phyloP scores from a whole-genome alignment of 2,329 filamentous ascomycete genomes.

The Aspergillus niger region DNA sequence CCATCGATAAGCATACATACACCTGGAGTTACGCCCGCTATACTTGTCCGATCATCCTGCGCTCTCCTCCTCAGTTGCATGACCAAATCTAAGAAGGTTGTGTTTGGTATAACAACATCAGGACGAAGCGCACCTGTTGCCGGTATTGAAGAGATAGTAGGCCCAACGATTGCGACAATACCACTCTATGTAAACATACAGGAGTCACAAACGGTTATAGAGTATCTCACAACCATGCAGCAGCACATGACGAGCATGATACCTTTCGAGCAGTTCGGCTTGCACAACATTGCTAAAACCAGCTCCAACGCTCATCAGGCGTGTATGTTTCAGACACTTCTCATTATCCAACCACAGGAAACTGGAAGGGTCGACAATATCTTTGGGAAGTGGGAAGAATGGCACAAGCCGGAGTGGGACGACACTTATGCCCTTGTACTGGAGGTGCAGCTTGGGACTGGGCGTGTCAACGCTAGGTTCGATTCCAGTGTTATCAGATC shows the following conservation, averaged over 20 bases:
- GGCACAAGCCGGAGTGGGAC: background rate
- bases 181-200: constrained; percentile 41
- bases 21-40: constrained; percentile 39
- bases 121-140: constrained; percentile 45
- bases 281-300: constrained; percentile 51
- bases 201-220: constrained; percentile 35
- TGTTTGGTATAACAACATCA: constrained; percentile 50
- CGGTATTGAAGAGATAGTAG: constrained; percentile 47
- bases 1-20: background rate
- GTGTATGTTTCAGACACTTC: constrained; percentile 45
- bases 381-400: background rate
- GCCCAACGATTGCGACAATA: constrained; percentile 47
- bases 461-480: too few relatives aligned
- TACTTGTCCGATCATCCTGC: constrained; percentile 47
- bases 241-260: constrained; percentile 55
- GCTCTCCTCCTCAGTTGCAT: constrained; percentile 42
- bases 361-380: too few relatives aligned
- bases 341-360: constrained; percentile 36
- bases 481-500: too few relatives aligned
- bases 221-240: constrained; percentile 58
- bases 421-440: too few relatives aligned
- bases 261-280: constrained; percentile 59
- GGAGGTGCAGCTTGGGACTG: too few relatives aligned
- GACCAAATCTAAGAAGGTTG: constrained; percentile 40
- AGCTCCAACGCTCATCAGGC: constrained; percentile 44